Evolutionary conservation across 495 filamentous ascomycete species (phyloP).

Genomic region (Arthonia radiata): DNA sequence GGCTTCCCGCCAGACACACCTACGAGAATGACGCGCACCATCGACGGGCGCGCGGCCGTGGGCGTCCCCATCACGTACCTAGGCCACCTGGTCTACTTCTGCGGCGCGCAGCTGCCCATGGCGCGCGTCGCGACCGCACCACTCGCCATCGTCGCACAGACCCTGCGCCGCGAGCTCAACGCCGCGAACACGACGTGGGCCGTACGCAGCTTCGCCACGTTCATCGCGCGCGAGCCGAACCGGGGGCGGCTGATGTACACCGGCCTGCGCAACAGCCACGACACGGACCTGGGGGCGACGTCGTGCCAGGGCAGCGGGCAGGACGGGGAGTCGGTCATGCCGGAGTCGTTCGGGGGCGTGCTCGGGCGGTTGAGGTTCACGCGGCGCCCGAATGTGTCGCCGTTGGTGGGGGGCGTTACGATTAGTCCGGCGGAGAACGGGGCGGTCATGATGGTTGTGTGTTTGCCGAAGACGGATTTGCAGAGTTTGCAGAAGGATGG

Average conservation of each 20-base stretch:
- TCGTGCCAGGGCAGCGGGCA: too few relatives aligned
- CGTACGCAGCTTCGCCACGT: slow-evolving; percentile 17
- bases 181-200: slow-evolving; percentile 11
- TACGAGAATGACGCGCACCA: slow-evolving; percentile 14
- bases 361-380: slow-evolving; percentile 9
- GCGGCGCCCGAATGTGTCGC: slow-evolving; percentile 10
- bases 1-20: slow-evolving; percentile 5
- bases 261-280: slow-evolving; percentile 11
- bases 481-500: slow-evolving; percentile 7
- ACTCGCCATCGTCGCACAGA: slow-evolving; percentile 9
- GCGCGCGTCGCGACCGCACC: slow-evolving; percentile 4
- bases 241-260: slow-evolving; percentile 15
- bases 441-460: slow-evolving; percentile 10
- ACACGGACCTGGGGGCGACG: slow-evolving; percentile 13
- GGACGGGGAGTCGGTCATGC: slow-evolving; percentile 6
- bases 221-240: slow-evolving; percentile 14
- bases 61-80: slow-evolving; percentile 15
- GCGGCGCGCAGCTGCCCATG: slow-evolving; percentile 9
- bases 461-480: slow-evolving; percentile 10
- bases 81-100: slow-evolving; percentile 14
- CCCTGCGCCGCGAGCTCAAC: slow-evolving; percentile 11
- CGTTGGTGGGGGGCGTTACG: slow-evolving; percentile 4
- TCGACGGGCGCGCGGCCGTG: slow-evolving; percentile 15
- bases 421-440: slow-evolving; percentile 4
- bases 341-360: slow-evolving; percentile 9